phyloP scores from a whole-genome alignment of 2,329 filamentous ascomycete species.

The Xylariaceae sp. region DNA sequence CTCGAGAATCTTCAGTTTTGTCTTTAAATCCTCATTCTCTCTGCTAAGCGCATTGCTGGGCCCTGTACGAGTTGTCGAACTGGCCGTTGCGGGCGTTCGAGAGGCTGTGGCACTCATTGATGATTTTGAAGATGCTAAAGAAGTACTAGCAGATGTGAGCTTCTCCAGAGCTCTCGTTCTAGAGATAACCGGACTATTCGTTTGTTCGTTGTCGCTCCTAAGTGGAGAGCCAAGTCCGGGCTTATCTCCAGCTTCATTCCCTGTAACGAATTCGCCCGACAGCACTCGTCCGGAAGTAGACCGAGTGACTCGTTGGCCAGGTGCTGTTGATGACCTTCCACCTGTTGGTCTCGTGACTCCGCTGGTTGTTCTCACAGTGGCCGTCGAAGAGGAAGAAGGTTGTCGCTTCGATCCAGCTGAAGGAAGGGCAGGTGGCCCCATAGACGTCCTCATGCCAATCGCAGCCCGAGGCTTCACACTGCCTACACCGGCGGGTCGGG shows the following conservation, averaged over 20 bases:
- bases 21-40: slow-evolving; percentile 82
- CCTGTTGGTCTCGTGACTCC: slow-evolving; percentile 37
- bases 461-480: slow-evolving; percentile 51
- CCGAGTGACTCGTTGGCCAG: slow-evolving; percentile 38
- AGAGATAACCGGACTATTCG: slow-evolving; percentile 48
- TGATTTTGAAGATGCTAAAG: slow-evolving; percentile 34
- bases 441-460: slow-evolving; percentile 56
- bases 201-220: slow-evolving; percentile 50
- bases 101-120: slow-evolving; percentile 25
- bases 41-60: slow-evolving; percentile 50
- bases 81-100: slow-evolving; percentile 29
- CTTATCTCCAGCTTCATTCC: slow-evolving; percentile 39
- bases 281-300: slow-evolving; percentile 40
- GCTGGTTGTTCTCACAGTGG: slow-evolving; percentile 33
- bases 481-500: slow-evolving; percentile 42
- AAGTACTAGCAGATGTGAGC: slow-evolving; percentile 38
- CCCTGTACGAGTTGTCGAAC: slow-evolving; percentile 38
- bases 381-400: slow-evolving; percentile 41
- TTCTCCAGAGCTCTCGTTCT: slow-evolving; percentile 51
- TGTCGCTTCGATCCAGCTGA: slow-evolving; percentile 42
- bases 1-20: slow-evolving; percentile 81
- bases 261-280: slow-evolving; percentile 46
- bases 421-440: slow-evolving; percentile 60
- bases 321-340: slow-evolving; percentile 37
- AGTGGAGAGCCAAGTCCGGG: slow-evolving; percentile 43